phyloP scores from a whole-genome alignment of 306 rosid genomes.

The Aeschynomene evenia region DNA sequence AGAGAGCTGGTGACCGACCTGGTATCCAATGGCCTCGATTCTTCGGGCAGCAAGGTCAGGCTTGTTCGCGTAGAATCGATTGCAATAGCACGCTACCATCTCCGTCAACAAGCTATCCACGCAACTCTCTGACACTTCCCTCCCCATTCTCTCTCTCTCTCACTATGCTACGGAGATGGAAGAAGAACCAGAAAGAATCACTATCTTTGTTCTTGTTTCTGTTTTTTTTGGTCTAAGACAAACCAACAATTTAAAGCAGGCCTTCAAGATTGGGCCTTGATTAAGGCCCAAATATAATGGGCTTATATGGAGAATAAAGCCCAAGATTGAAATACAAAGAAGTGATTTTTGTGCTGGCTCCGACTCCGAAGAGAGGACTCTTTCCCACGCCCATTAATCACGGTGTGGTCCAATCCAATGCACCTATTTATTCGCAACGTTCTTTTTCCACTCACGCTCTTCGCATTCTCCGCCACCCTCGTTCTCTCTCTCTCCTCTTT shows the following conservation, averaged over 20 bases:
- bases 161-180: not conserved
- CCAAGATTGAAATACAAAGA: not conserved
- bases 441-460: constrained; percentile 7
- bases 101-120: constrained; percentile 83
- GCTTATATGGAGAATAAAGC: too few relatives aligned
- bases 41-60: constrained; percentile 95
- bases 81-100: constrained; percentile 83
- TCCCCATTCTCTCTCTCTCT: constrained; percentile 54
- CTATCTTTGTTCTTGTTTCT: not conserved
- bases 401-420: not conserved
- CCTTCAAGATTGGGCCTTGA: not conserved
- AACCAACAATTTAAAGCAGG: not conserved
- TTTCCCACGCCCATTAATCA: not conserved
- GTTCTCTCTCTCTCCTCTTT: constrained; percentile 11
- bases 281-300: too few relatives aligned
- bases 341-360: not conserved
- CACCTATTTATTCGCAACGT: constrained; percentile 3
- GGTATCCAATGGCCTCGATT: constrained; percentile 96
- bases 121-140: constrained; percentile 94
- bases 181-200: constrained; percentile 22
- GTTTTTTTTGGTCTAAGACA: not conserved
- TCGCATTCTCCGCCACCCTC: constrained; percentile 15
- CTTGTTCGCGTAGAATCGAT: constrained; percentile 82
- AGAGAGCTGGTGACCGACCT: constrained; percentile 98
- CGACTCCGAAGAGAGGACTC: not conserved